A percentile compares a stretch with the other conserved stretches of the same genome.
phyloP scores from a whole-genome alignment of 768 basidiomycete genomes.

The Russula earlei region DNA sequence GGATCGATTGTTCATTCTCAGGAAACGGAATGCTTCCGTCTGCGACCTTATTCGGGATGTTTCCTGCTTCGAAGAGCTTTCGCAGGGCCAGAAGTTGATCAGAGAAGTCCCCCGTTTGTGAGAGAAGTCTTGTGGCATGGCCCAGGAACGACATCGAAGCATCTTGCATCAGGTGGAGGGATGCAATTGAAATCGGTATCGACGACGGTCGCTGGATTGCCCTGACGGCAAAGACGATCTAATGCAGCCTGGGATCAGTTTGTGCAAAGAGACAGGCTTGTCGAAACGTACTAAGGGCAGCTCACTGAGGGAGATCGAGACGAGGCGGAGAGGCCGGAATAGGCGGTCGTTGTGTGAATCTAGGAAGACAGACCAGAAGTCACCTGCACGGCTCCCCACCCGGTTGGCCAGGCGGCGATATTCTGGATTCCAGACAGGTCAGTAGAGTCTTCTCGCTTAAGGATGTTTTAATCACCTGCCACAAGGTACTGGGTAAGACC shows the following conservation, averaged over 20 bases:
- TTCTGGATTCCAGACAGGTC: background rate
- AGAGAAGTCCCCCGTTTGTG: slow-evolving; percentile 45
- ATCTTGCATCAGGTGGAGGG: slow-evolving; percentile 44
- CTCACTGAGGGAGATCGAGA: slow-evolving; percentile 1
- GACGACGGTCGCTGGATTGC: slow-evolving; percentile 18
- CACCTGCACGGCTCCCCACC: slow-evolving; percentile 11
- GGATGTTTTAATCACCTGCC: slow-evolving; percentile 25
- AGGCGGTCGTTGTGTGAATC: background rate
- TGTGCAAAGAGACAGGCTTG: background rate
- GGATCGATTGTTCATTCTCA: slow-evolving; percentile 11
- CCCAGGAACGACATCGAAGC: slow-evolving; percentile 42
- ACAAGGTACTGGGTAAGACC: slow-evolving; percentile 47
- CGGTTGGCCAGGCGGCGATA: slow-evolving; percentile 9
- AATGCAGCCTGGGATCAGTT: background rate
- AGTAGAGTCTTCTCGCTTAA: no score
- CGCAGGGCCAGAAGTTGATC: slow-evolving; percentile 46
- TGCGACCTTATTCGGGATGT: slow-evolving; percentile 47
- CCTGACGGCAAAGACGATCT: slow-evolving; percentile 20
- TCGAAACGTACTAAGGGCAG: slow-evolving; percentile 13
- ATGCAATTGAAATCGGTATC: slow-evolving; percentile 16
- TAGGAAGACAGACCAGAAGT: slow-evolving; percentile 3
- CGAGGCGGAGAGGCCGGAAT: background rate
- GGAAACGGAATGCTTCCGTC: slow-evolving; percentile 42
- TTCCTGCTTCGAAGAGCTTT: slow-evolving; percentile 53
- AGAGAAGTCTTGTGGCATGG: slow-evolving; percentile 39